A percentile compares a stretch with the other conserved stretches of the same genome.
Evolutionary conservation across 257 asterid species (phyloP).

Genomic region (Avicennia marina): DNA sequence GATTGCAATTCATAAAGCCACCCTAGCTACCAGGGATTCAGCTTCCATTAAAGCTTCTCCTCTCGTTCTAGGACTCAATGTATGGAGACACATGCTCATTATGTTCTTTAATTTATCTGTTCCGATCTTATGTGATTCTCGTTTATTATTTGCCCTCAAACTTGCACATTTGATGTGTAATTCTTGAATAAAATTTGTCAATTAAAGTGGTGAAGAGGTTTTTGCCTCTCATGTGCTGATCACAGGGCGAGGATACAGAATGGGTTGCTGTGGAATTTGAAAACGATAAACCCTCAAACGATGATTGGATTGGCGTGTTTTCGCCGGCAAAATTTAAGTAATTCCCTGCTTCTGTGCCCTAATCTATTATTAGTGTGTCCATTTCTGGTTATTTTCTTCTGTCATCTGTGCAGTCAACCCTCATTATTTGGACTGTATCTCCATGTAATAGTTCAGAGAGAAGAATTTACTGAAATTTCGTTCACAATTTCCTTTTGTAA

Average conservation of each 20-base stretch:
- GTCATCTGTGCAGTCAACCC: neutral
- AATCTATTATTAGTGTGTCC: no score
- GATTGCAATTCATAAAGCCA: constrained; percentile 59
- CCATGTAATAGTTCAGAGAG: neutral
- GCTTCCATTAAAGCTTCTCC: constrained; percentile 65
- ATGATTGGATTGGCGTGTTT: constrained; percentile 92
- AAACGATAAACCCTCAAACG: constrained; percentile 51
- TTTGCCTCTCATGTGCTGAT: constrained; percentile 13
- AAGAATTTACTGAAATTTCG: neutral
- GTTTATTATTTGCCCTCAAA: neutral
- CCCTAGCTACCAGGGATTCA: constrained; percentile 40
- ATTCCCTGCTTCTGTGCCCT: constrained; percentile 13
- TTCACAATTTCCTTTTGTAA: neutral
- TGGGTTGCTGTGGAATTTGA: constrained; percentile 52
- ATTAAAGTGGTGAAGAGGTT: neutral
- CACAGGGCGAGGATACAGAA: constrained; percentile 66
- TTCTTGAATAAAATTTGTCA: neutral
- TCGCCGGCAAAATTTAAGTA: constrained; percentile 95
- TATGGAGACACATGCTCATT: neutral
- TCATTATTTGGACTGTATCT: neutral
- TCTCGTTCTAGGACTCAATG: constrained; percentile 57
- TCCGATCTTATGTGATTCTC: neutral
- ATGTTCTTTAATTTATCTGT: neutral
- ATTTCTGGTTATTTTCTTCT: no score
- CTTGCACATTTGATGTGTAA: neutral